A percentile compares a stretch with the other conserved stretches of the same genome.
These are phyloP conservation scores for Clausena lansium DNA, from an alignment of 345 rosid species.

Conservation along the genomic window DNA sequence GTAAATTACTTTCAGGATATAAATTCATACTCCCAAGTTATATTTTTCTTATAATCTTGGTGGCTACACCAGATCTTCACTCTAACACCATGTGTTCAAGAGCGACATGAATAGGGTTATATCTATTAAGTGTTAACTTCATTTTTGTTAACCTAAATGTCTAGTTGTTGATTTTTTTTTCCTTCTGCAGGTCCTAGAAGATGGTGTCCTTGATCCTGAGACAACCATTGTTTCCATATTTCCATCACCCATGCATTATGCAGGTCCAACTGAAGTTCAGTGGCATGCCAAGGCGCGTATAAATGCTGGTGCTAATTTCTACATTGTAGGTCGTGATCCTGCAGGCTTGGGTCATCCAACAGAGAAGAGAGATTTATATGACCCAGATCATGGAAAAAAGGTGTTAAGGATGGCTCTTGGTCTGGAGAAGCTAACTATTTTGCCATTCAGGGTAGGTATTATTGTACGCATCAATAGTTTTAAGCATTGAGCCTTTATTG, in stretches of 20 bases:
- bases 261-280: conserved; percentile 99
- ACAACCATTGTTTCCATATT: conserved; percentile 93
- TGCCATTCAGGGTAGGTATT: conserved; percentile 81
- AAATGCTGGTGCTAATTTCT: conserved; percentile 97
- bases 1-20: background rate
- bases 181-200: conserved; percentile 69
- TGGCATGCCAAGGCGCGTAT: conserved; percentile 99
- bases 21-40: background rate
- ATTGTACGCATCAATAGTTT: background rate
- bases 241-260: conserved; percentile 98
- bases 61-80: background rate
- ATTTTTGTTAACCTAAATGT: background rate
- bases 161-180: background rate
- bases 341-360: conserved; percentile 98
- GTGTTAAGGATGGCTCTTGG: conserved; percentile 98
- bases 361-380: conserved; percentile 92
- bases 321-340: conserved; percentile 98
- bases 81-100: background rate
- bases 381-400: conserved; percentile 96
- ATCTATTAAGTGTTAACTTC: background rate
- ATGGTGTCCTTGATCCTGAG: conserved; percentile 85
- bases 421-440: conserved; percentile 85
- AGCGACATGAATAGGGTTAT: background rate
- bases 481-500: background rate
- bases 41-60: background rate